Conservation (phyloP, 2,329 filamentous ascomycete species). For the Trichophyton schoenleinii region DNA sequence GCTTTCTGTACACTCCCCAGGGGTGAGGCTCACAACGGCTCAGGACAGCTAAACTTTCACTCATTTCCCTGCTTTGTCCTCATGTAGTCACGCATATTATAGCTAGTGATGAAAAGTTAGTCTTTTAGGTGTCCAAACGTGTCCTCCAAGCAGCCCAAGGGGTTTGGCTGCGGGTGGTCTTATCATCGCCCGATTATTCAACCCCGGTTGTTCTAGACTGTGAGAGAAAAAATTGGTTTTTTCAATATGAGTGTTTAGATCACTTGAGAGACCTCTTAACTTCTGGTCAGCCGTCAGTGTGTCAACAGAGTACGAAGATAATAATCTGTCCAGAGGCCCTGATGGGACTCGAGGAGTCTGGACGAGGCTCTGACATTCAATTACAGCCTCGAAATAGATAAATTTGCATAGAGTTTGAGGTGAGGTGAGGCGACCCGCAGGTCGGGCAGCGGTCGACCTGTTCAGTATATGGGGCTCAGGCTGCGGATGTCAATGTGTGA, state of each 20-base stretch:
- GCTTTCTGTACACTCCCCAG: background rate
- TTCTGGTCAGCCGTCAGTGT: background rate
- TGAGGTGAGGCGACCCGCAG: background rate
- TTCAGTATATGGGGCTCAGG: background rate
- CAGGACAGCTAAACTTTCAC: background rate
- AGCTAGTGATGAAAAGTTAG: background rate
- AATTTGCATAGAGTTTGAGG: background rate
- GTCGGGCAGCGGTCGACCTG: background rate
- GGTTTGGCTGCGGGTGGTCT: background rate
- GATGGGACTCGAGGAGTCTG: background rate
- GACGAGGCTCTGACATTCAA: background rate
- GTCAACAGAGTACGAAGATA: background rate
- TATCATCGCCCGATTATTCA: background rate
- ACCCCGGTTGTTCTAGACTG: background rate
- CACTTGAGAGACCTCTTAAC: background rate
- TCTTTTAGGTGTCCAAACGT: background rate
- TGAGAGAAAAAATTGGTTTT: background rate
- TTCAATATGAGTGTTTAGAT: background rate
- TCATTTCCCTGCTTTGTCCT: background rate
- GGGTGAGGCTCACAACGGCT: slow-evolving; percentile 8
- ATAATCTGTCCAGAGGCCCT: background rate
- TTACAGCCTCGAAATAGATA: background rate
- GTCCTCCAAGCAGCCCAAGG: background rate
- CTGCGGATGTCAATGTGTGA: background rate
- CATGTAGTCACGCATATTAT: background rate